These are phyloP conservation scores for Hypoxylon perforatum DNA, from an alignment of 495 filamentous ascomycete species.

Conservation along the genomic window DNA sequence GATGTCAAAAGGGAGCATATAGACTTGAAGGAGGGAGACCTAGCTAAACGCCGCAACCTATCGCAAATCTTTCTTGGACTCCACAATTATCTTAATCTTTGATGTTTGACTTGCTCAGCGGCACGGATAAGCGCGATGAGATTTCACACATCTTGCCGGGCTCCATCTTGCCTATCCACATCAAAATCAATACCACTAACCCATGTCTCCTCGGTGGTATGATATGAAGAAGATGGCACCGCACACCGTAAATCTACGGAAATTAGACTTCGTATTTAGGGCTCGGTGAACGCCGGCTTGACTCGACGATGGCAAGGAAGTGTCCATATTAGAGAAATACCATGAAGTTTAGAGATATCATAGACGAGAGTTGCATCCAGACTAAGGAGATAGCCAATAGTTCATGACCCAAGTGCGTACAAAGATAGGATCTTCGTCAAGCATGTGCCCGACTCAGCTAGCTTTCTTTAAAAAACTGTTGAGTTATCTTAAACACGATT, in stretches of 20 bases:
- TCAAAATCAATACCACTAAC: constrained; percentile 2
- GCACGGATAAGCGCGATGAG: neutral
- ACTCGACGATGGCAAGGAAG: neutral
- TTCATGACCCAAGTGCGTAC: constrained; percentile 9
- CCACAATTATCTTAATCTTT: constrained; percentile 27
- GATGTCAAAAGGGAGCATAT: constrained; percentile 3
- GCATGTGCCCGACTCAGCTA: constrained; percentile 5
- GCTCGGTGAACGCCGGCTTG: neutral
- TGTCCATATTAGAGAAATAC: no score
- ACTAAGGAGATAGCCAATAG: constrained; percentile 19
- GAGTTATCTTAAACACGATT: constrained; percentile 1
- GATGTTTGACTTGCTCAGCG: neutral
- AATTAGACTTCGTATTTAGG: neutral
- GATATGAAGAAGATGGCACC: constrained; percentile 12
- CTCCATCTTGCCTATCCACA: no score
- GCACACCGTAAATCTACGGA: constrained; percentile 5
- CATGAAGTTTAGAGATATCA: no score
- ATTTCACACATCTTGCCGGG: constrained; percentile 3
- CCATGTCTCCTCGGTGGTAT: constrained; percentile 17
- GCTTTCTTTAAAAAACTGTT: neutral
- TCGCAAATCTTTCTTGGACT: constrained; percentile 14
- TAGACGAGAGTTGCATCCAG: constrained; percentile 12
- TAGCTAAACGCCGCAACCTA: neutral
- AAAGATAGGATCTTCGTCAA: constrained; percentile 28
- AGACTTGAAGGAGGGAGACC: constrained; percentile 4